Evolutionary conservation across 2,329 filamentous ascomycete species (phyloP), one percentile per base, ranked within the genome.

Genomic region (Plenodomus biglobosus): DNA sequence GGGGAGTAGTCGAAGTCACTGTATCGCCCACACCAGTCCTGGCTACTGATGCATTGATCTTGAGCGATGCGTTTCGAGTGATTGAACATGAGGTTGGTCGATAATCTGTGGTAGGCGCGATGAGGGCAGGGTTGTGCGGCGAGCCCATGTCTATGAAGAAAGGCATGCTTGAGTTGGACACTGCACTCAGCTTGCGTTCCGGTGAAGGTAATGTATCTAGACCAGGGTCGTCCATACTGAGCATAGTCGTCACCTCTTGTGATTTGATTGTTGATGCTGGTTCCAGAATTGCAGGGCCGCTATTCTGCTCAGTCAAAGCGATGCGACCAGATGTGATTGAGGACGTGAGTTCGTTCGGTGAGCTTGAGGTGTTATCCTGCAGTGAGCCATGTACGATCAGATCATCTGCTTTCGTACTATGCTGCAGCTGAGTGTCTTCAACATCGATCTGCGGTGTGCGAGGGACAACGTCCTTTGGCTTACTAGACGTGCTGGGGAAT

Each of bases 71-170:
- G 20, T 62, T 59, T 1, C 56, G 55, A 10, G 58, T 67, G 21
- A 66, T 64, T 3, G 62, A 58, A 52, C 64, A 66, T 11, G 52
- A 16, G 4, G 52, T 56, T 11, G 57, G 54, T 15, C 58, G 49
- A 34, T 59, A 46, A 22, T 43, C 41, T 10, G 54, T 48, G 8
- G 53, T 50, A n/a, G 62, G 57, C 3, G 56, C 42, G 2, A 61
- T 58, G 5, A 67, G 55, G 2, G 62, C 60, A 1, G 65, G 63
- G 35, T 68, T 68, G 24, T 67, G 62, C 2, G 64, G 65, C 6
- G 64, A 64, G 18, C 58, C 61, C 61, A 66, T 66, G 11, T 50
- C 59, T 30, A 67, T 65, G 4, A 68, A 59, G 34, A 68, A 66
- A 4, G 68, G 63, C 11, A 63, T 52, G 21, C 48, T 65, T 17